Percentiles rank a stretch among this genome's conserved stretches.
These are phyloP conservation scores for Arthrocladium fulminans DNA, from an alignment of 2,329 filamentous ascomycete species.

Conservation along the genomic window DNA sequence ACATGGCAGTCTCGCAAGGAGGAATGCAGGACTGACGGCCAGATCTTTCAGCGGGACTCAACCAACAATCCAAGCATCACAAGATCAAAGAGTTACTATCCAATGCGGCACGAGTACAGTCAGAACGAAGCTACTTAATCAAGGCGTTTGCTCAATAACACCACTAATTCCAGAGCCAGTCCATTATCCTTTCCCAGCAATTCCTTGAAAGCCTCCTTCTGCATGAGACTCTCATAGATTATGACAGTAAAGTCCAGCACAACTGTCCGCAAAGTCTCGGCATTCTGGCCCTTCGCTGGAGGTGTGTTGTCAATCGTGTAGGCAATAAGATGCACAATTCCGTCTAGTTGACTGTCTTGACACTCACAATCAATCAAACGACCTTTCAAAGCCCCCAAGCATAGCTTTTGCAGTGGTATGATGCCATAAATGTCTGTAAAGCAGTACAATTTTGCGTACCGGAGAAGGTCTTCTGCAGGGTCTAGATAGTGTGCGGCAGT, in stretches of 20 bases:
- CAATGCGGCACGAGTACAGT: too few relatives aligned
- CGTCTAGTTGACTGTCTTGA: neutral
- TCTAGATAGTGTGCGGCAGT: neutral
- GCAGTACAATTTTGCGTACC: neutral
- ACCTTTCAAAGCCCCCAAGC: neutral
- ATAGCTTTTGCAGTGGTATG: neutral
- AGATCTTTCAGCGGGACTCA: too few relatives aligned
- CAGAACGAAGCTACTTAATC: neutral
- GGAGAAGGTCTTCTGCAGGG: neutral
- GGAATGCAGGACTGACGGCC: too few relatives aligned
- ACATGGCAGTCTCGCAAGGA: too few relatives aligned
- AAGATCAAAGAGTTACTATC: too few relatives aligned
- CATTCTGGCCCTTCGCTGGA: neutral
- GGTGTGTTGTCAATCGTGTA: neutral
- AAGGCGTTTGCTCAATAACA: neutral
- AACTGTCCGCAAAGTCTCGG: neutral
- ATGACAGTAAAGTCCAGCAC: conserved; percentile 2
- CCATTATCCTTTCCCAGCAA: neutral
- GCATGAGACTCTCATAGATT: neutral
- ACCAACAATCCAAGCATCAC: too few relatives aligned
- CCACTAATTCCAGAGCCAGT: neutral
- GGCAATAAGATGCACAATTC: neutral
- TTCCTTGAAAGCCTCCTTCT: neutral
- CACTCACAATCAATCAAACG: neutral
- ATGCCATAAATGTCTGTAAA: conserved; percentile 1